Base-by-base conservation (phyloP, 140 eudicot species). In the Oenanthe javanica region DNA sequence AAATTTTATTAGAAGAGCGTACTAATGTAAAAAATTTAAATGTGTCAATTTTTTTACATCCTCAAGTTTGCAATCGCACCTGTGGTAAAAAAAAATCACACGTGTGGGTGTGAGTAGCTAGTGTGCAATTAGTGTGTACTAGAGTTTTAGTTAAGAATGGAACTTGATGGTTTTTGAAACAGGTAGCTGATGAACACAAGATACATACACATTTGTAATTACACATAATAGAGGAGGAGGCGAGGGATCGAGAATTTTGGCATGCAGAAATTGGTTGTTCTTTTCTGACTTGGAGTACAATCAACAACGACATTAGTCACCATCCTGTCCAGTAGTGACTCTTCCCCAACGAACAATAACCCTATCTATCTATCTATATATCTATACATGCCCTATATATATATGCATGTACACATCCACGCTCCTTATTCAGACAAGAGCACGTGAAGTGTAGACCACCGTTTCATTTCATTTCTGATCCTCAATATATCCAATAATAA, bases 271-370 rank as follows among this genome's bases (percentile, higher is more conserved):
- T 18, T 82, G 7, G 38, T n/a, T 3, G 5, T 6, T 75, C 49
- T 77, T 75, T 82, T 64, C 85, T 82, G 85, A 76, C 52, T 54
- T 21, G 70, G 43, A 75, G 79, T 77, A 77, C 80, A 77, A 51
- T 45, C 23, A 38, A 27, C 54, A 77, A 46, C 77, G 52, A 51
- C 69, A 76, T 82, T 47, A 38, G 81, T 76, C 77, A 61, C 69
- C 69, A 61, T n/a, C 69, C 55, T 77, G 77, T 81, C 84, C 52
- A 57, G 31, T 38, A 38, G 9, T 54, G 5, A 52, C 70, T 38
- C 49, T 4, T 27, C 43, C 49, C 19, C 48, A 2, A 25, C 5
- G 9, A 50, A 74, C 55, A 43, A 19, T 19, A 9, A 21, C 55
- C 77, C 77, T 46, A 73, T 43, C 54, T 43, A 19, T 14, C 54